Percentiles rank a stretch among this genome's conserved stretches.
Evolutionary conservation across 2,329 filamentous ascomycete genomes (phyloP).

Genomic region (Fusarium chlamydosporum): DNA sequence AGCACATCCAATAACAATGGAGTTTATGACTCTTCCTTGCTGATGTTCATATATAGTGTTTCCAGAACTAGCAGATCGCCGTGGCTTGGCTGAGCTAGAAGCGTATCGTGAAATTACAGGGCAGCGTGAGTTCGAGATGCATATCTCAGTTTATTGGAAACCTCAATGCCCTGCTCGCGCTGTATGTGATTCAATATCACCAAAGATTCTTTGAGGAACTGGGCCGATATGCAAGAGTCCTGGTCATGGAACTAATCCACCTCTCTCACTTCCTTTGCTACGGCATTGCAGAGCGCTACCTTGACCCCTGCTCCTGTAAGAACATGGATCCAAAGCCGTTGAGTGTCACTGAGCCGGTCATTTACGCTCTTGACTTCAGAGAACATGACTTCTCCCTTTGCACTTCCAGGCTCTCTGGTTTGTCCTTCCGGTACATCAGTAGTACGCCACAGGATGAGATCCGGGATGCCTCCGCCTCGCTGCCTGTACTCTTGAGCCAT

Average conservation of each 20-base stretch:
- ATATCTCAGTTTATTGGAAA: slow-evolving; percentile 20
- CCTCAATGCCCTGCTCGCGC: slow-evolving; percentile 22
- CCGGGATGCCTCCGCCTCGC: slow-evolving; percentile 88
- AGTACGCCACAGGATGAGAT: slow-evolving; percentile 87
- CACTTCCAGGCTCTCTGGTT: slow-evolving; percentile 52
- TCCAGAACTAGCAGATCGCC: slow-evolving; percentile 24
- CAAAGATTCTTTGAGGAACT: slow-evolving; percentile 16
- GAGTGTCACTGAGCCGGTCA: slow-evolving; percentile 94
- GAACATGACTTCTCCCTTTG: slow-evolving; percentile 77
- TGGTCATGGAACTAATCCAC: slow-evolving; percentile 53
- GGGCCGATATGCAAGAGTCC: slow-evolving; percentile 23
- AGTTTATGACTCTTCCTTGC: slow-evolving; percentile 10
- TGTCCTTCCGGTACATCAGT: slow-evolving; percentile 50
- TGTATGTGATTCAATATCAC: slow-evolving; percentile 37
- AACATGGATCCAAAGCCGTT: slow-evolving; percentile 97
- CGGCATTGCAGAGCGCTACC: slow-evolving; percentile 83
- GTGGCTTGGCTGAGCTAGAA: slow-evolving; percentile 8
- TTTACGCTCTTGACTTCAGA: slow-evolving; percentile 86
- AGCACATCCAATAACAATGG: slow-evolving; percentile 2
- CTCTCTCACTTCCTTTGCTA: slow-evolving; percentile 66
- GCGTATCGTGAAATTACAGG: slow-evolving; percentile 31
- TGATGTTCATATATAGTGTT: slow-evolving; percentile 36
- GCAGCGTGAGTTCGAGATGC: slow-evolving; percentile 8
- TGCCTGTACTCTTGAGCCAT: slow-evolving; percentile 95
- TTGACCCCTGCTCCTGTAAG: slow-evolving; percentile 85